Conservation (phyloP, 345 rosid genomes). For the Boechera retrofracta region DNA sequence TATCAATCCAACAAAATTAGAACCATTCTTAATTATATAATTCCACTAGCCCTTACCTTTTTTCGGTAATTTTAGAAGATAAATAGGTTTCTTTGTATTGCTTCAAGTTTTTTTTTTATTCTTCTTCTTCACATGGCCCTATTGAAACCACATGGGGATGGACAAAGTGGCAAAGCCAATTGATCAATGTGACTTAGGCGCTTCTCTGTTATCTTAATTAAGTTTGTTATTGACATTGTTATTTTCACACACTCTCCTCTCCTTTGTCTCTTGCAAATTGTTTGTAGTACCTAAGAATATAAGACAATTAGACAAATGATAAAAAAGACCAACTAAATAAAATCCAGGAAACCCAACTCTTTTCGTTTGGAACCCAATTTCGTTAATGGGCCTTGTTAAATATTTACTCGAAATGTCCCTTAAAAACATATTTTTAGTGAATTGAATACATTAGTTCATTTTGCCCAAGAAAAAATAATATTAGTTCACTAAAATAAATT, state of each 20-base stretch:
- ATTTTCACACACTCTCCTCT: neutral
- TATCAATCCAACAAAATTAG: neutral
- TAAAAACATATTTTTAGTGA: neutral
- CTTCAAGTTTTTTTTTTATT: neutral
- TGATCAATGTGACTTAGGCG: neutral
- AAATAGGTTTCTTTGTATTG: neutral
- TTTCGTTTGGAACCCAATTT: neutral
- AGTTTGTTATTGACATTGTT: neutral
- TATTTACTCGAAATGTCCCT: neutral
- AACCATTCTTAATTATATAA: too few species aligned
- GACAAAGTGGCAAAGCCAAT: neutral
- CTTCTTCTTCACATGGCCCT: neutral
- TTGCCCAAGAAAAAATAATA: too few species aligned
- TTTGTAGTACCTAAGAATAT: conserved; percentile 14
- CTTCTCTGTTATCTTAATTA: neutral
- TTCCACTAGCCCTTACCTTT: too few species aligned
- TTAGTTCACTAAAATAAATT: too few species aligned
- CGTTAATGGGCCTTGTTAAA: neutral
- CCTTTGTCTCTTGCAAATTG: neutral
- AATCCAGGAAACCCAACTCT: neutral
- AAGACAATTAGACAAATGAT: neutral
- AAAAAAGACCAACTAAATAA: neutral
- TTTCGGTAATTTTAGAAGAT: too few species aligned
- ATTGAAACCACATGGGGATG: neutral
- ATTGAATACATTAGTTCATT: too few species aligned